phyloP scores from a whole-genome alignment of 495 filamentous ascomycete genomes.

The Annulohypoxylon bovei region DNA sequence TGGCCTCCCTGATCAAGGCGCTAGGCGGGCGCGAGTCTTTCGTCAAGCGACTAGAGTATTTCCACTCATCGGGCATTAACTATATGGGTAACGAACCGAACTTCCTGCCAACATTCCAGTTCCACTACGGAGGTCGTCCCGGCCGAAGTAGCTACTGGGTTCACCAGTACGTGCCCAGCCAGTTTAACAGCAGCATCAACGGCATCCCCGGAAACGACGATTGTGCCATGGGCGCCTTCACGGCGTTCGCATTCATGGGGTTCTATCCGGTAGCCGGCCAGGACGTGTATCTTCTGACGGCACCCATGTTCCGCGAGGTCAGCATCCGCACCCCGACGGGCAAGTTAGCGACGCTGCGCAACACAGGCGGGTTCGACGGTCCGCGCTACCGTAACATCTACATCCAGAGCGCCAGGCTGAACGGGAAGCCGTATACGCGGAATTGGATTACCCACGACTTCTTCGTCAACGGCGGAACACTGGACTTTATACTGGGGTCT shows the following conservation, averaged over 20 bases:
- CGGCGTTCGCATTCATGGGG: slow-evolving; percentile 74
- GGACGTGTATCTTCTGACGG: slow-evolving; percentile 75
- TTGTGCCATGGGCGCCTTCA: slow-evolving; percentile 79
- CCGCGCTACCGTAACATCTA: slow-evolving; percentile 67
- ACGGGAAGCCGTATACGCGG: slow-evolving; percentile 69
- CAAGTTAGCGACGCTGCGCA: slow-evolving; percentile 67
- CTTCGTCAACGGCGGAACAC: slow-evolving; percentile 70
- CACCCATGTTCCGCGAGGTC: slow-evolving; percentile 72
- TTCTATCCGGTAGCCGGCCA: slow-evolving; percentile 80
- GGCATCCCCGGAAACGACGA: slow-evolving; percentile 82
- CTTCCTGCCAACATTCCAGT: slow-evolving; percentile 77
- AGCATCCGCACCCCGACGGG: slow-evolving; percentile 65
- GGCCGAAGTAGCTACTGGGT: slow-evolving; percentile 68
- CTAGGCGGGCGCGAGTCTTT: slow-evolving; percentile 70
- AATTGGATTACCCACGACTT: slow-evolving; percentile 82
- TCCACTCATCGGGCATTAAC: slow-evolving; percentile 69
- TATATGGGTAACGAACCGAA: slow-evolving; percentile 80
- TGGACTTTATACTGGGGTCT: slow-evolving; percentile 71
- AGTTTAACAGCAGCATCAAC: slow-evolving; percentile 68
- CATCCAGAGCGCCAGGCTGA: slow-evolving; percentile 71
- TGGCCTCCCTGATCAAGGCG: slow-evolving; percentile 65
- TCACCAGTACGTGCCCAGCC: slow-evolving; percentile 72
- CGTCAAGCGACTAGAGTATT: slow-evolving; percentile 68
- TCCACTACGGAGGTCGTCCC: slow-evolving; percentile 76
- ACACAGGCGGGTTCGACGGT: slow-evolving; percentile 66